Evolutionary conservation across 441 rosid genomes (phyloP), one percentile per base, ranked within the genome.

Genomic region (Pelargonium fulgidum): DNA sequence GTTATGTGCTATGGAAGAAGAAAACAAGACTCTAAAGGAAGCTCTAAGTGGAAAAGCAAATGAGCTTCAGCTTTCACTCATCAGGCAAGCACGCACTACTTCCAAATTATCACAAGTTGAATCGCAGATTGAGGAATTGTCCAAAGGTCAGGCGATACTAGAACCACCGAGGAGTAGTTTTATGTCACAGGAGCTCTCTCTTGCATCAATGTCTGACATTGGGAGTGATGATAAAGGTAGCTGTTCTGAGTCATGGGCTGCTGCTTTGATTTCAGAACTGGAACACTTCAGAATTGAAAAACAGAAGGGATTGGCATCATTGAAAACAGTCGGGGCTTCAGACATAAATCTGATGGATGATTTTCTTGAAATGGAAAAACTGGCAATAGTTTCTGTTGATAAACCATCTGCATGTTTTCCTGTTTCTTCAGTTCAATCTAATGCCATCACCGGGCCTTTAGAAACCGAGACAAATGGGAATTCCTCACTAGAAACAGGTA

Each of bases 311-410:
- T 78, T 81, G 8, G 76, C 77, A 22, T 73, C 81, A 17, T 58
- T 67, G 45, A 79, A 75, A 82, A 78, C 80, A 17, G 80, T 81
- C 7, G 87, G 80, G 72, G 84, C 83, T 81, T 69, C 85, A 20
- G 95, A 89, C 74, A 83, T 88, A 73, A 82, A 77, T 77, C 79
- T 89, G 72, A 86, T 87, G 94, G 90, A 88, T 78, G 96, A 90
- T 75, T 86, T 89, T 76, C 85, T 79, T 42, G 98, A 90, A 81
- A 90, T 92, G 94, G 98, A 94, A 82, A 87, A 80, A 64, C 77
- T 91, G 50, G 97, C 91, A 0, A 72, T 88, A 65, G 91, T 85
- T 69, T 76, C 92, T 45, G 65, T 76, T 14, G 81, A 80, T 39
- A 78, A 78, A 24, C 83, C 78, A 68, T 62, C 81, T 47, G 80